Percentiles rank a stretch among this genome's conserved stretches.
Conservation (phyloP, 2,329 filamentous ascomycete species). For the Aspergillus hortae region DNA sequence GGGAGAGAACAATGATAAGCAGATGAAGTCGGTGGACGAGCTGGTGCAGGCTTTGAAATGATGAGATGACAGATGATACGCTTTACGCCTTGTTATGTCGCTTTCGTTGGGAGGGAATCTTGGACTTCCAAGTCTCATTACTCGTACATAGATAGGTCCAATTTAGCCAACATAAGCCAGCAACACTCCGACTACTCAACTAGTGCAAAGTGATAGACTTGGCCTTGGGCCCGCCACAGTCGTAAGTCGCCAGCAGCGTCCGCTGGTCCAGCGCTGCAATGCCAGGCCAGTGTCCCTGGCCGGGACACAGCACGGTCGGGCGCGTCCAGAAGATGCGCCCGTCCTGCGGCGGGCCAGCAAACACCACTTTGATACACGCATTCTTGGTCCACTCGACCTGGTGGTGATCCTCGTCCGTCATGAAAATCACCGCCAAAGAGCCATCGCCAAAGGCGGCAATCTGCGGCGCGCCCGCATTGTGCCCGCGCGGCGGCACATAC, state of each 20-base stretch:
- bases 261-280: slow-evolving; percentile 26
- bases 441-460: slow-evolving; percentile 40
- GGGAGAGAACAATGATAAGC: slow-evolving; percentile 40
- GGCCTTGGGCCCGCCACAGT: slow-evolving; percentile 24
- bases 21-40: slow-evolving; percentile 66
- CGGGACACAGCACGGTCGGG: slow-evolving; percentile 28
- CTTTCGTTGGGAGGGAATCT: too few species aligned
- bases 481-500: slow-evolving; percentile 35
- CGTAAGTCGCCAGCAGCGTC: slow-evolving; percentile 26
- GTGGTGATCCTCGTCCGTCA: slow-evolving; percentile 44
- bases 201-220: slow-evolving; percentile 18
- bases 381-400: slow-evolving; percentile 37
- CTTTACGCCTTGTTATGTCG: not conserved
- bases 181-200: not conserved
- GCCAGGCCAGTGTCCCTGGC: slow-evolving; percentile 39
- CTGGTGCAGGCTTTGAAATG: slow-evolving; percentile 48
- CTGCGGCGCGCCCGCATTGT: slow-evolving; percentile 46
- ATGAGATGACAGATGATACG: not conserved
- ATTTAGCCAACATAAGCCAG: not conserved
- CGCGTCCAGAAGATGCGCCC: slow-evolving; percentile 34
- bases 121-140: too few species aligned
- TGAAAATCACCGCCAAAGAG: slow-evolving; percentile 44
- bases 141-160: too few species aligned
- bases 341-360: slow-evolving; percentile 28
- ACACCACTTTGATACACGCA: slow-evolving; percentile 42